Evolutionary conservation across 495 filamentous ascomycete species (phyloP).

Genomic region (Pyronema omphalodes): DNA sequence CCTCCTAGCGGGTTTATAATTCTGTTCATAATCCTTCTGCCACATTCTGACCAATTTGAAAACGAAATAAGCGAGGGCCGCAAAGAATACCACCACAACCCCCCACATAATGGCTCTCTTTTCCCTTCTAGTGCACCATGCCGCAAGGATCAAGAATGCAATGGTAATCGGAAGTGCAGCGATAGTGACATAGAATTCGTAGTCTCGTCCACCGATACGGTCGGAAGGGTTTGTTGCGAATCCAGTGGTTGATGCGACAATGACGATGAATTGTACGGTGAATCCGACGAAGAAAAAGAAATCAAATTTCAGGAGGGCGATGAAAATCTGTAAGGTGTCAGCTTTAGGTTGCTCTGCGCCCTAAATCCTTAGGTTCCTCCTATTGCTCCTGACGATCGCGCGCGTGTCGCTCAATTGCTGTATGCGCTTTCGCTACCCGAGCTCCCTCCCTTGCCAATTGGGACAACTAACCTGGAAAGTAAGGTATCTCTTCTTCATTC

Average conservation of each 20-base stretch:
- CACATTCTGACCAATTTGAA: conserved; percentile 98
- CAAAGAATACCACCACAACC: conserved; percentile 75
- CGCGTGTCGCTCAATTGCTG: too few relatives aligned
- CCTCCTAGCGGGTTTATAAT: conserved; percentile 55
- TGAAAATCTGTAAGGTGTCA: conserved; percentile 60
- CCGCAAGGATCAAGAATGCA: conserved; percentile 63
- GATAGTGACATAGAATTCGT: conserved; percentile 71
- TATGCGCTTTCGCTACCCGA: not conserved
- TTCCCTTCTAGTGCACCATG: conserved; percentile 68
- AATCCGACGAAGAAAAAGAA: conserved; percentile 99
- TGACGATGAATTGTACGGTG: conserved; percentile 89
- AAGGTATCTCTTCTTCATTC: conserved; percentile 89
- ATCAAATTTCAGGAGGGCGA: conserved; percentile 93
- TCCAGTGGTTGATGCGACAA: conserved; percentile 45
- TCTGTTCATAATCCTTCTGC: conserved; percentile 30
- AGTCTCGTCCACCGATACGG: conserved; percentile 23
- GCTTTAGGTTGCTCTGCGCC: not conserved
- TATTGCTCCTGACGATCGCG: too few relatives aligned
- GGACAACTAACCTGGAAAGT: conserved; percentile 64
- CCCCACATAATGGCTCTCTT: conserved; percentile 54
- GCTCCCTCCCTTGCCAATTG: not conserved
- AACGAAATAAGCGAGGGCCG: conserved; percentile 82
- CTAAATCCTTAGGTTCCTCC: too few relatives aligned
- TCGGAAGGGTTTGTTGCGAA: conserved; percentile 2
- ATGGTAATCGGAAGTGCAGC: conserved; percentile 84